Evolutionary conservation across 2,329 filamentous ascomycete species (phyloP).

Genomic region (Dothistroma pini): DNA sequence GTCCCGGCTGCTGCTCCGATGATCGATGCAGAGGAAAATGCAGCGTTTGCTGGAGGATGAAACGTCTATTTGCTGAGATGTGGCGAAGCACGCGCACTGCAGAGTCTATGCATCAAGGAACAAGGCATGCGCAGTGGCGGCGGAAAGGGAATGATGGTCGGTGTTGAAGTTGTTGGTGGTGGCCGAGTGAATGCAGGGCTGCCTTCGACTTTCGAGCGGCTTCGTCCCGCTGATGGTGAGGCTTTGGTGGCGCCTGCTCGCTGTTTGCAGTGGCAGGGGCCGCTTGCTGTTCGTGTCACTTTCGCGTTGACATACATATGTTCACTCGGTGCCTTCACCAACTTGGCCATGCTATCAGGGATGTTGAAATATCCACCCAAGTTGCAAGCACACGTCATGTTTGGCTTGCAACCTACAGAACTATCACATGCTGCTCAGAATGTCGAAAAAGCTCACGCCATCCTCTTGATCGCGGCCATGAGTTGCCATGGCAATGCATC

Average conservation of each 20-base stretch:
- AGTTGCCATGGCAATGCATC: background rate
- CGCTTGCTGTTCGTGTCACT: background rate
- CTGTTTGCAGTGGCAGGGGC: background rate
- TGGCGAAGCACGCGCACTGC: background rate
- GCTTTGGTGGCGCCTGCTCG: too few species aligned
- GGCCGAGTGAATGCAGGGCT: background rate
- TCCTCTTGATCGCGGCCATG: background rate
- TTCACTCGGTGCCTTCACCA: too few species aligned
- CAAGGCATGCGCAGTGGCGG: background rate
- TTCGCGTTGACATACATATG: background rate
- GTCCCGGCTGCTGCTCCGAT: background rate
- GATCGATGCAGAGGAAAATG: background rate
- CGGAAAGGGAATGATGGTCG: background rate
- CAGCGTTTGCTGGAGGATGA: background rate
- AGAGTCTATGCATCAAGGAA: background rate
- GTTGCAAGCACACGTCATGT: background rate
- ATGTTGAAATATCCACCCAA: too few species aligned
- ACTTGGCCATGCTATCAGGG: too few species aligned
- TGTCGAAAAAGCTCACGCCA: conserved; percentile 2
- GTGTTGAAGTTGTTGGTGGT: background rate
- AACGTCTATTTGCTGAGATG: background rate
- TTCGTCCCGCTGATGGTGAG: background rate
- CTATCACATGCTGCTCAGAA: conserved; percentile 1
- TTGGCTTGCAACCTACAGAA: background rate
- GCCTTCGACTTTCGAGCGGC: background rate